Conservation (phyloP, 805 yeast species). For the Yarrowia deformans region DNA sequence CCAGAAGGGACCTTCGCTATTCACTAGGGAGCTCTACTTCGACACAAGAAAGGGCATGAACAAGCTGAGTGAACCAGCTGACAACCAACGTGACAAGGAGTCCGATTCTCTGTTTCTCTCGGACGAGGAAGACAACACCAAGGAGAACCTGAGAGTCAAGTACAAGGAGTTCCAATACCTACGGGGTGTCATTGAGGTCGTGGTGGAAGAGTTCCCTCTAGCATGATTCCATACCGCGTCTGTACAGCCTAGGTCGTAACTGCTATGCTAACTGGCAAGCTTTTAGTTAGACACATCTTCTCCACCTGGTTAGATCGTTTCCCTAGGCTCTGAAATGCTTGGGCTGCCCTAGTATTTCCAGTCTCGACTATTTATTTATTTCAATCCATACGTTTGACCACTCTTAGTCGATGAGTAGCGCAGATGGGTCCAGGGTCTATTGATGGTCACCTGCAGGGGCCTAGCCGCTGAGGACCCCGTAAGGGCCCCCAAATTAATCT, state of each 20-base stretch:
- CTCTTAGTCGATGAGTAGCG: too few species aligned
- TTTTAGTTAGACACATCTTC: background rate
- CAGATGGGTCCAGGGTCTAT: too few species aligned
- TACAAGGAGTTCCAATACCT: constrained; percentile 11
- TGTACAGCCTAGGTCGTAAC: too few species aligned
- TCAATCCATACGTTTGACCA: background rate
- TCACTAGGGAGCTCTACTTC: constrained; percentile 25
- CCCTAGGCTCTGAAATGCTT: background rate
- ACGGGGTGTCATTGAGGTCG: constrained; percentile 2
- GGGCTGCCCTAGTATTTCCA: background rate
- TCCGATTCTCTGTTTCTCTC: constrained; percentile 5
- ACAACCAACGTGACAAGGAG: background rate
- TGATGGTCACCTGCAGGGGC: background rate
- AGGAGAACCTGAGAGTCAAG: constrained; percentile 30
- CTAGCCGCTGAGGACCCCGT: background rate
- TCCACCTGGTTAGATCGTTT: background rate
- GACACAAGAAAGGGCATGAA: constrained; percentile 28
- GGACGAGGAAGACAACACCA: constrained; percentile 14
- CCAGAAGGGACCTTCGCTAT: constrained; percentile 15
- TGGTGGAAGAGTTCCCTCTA: constrained; percentile 8
- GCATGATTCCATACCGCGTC: background rate
- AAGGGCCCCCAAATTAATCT: background rate
- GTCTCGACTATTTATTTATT: background rate
- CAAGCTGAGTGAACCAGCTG: background rate
- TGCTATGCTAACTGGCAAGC: too few species aligned